Conservation (phyloP, 495 filamentous ascomycete species). For the Annulohypoxylon moriforme region DNA sequence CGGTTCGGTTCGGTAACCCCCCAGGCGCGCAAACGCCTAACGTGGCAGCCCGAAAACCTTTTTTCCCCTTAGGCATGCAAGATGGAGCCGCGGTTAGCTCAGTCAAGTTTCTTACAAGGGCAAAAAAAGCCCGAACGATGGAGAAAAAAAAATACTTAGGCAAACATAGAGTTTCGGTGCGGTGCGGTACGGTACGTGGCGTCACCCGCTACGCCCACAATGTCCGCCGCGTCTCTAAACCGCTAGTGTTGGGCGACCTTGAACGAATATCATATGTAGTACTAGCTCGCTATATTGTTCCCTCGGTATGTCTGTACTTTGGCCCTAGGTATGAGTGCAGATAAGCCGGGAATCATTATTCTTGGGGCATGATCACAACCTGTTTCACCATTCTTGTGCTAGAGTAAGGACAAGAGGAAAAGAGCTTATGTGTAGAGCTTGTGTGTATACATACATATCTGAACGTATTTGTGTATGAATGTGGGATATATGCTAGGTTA, state of each 20-base stretch:
- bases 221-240: slow-evolving; percentile 25
- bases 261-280: slow-evolving; percentile 8
- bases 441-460: neutral
- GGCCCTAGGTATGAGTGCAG: neutral
- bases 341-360: slow-evolving; percentile 17
- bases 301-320: neutral
- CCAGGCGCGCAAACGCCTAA: slow-evolving; percentile 12
- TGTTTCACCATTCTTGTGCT: slow-evolving; percentile 14
- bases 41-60: slow-evolving; percentile 15
- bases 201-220: slow-evolving; percentile 43
- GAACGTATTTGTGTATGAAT: neutral
- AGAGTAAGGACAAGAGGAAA: neutral
- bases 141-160: slow-evolving; percentile 16
- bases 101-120: slow-evolving; percentile 18
- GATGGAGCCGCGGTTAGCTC: slow-evolving; percentile 5
- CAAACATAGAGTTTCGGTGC: slow-evolving; percentile 43
- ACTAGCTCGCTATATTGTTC: neutral
- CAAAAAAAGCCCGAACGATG: slow-evolving; percentile 28
- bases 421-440: neutral
- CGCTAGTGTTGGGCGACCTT: slow-evolving; percentile 25
- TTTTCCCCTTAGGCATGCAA: slow-evolving; percentile 1
- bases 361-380: slow-evolving; percentile 15
- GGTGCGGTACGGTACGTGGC: slow-evolving; percentile 52
- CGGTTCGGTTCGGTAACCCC: slow-evolving; percentile 10
- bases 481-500: neutral